Evolutionary conservation across 192 early-diverging fungal genomes (phyloP).

Genomic region (Fimicolochytrium jonesii): DNA sequence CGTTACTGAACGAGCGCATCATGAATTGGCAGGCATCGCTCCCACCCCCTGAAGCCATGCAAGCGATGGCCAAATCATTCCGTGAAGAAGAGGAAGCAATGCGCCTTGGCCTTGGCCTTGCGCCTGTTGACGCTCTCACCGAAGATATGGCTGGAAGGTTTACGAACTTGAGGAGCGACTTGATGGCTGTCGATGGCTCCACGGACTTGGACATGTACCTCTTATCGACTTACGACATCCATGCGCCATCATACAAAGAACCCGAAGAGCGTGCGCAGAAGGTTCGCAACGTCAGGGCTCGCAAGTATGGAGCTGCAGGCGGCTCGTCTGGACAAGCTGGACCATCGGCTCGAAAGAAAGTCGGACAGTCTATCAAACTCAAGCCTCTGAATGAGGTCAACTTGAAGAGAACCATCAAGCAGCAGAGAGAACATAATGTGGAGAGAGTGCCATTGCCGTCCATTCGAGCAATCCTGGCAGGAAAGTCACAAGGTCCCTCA

Average conservation of each 20-base stretch:
- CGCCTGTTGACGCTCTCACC: conserved; percentile 5
- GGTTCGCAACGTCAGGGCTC: background rate
- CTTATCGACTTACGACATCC: conserved; percentile 11
- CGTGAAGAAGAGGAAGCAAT: conserved; percentile 5
- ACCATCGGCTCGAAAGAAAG: background rate
- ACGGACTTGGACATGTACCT: conserved; percentile 17
- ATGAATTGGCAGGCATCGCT: background rate
- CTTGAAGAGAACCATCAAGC: background rate
- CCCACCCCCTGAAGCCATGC: background rate
- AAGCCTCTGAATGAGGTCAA: conserved; percentile 16
- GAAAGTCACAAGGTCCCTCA: too few species aligned
- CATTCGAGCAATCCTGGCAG: conserved; percentile 11
- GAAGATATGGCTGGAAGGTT: background rate
- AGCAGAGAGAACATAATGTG: too few species aligned
- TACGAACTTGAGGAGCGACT: background rate
- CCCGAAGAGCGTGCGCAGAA: conserved; percentile 1
- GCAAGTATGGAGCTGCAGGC: background rate
- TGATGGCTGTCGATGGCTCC: conserved; percentile 21
- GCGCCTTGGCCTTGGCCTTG: background rate
- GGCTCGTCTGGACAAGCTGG: too few species aligned
- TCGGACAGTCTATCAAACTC: conserved; percentile 6
- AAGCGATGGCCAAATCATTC: background rate
- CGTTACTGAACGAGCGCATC: background rate
- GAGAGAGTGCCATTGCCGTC: conserved; percentile 12
- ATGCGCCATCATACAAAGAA: conserved; percentile 3